Conservation (phyloP, 2,329 filamentous ascomycete genomes). For the Phyllosticta capitalensis region DNA sequence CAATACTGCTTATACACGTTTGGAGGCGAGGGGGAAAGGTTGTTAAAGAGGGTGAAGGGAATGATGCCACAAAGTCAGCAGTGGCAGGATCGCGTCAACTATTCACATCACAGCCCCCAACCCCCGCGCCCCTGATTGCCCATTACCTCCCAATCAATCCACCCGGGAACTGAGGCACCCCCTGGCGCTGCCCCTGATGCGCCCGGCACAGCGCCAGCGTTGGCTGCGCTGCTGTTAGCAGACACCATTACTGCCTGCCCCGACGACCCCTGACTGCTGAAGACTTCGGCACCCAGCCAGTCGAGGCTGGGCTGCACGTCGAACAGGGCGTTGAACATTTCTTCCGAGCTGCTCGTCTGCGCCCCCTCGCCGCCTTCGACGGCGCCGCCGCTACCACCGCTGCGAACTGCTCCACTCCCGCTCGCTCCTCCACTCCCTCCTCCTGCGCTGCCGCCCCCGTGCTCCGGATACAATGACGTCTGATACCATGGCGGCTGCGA, state of each 20-base stretch:
- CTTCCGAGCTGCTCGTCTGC: slow-evolving; percentile 17
- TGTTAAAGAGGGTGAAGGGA: no score
- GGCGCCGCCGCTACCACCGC: background rate
- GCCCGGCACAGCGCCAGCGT: no score
- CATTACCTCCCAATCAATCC: background rate
- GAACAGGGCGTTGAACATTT: slow-evolving; percentile 27
- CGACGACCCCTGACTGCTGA: background rate
- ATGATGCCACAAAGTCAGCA: no score
- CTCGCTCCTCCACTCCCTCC: background rate
- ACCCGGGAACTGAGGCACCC: background rate
- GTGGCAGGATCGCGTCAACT: no score
- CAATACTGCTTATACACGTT: no score
- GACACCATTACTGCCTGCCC: background rate
- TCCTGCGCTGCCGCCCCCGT: background rate
- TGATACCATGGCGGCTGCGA: background rate
- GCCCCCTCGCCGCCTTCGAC: background rate
- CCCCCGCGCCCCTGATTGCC: background rate
- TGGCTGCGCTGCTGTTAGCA: background rate
- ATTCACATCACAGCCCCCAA: background rate
- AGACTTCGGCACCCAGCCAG: slow-evolving; percentile 26
- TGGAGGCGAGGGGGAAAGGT: no score
- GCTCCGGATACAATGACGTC: background rate
- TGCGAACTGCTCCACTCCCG: background rate
- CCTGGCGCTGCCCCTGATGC: background rate
- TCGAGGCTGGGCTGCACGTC: slow-evolving; percentile 25